Conservation (phyloP, 2,329 filamentous ascomycete species). For the Ambrosiella cleistominuta region DNA sequence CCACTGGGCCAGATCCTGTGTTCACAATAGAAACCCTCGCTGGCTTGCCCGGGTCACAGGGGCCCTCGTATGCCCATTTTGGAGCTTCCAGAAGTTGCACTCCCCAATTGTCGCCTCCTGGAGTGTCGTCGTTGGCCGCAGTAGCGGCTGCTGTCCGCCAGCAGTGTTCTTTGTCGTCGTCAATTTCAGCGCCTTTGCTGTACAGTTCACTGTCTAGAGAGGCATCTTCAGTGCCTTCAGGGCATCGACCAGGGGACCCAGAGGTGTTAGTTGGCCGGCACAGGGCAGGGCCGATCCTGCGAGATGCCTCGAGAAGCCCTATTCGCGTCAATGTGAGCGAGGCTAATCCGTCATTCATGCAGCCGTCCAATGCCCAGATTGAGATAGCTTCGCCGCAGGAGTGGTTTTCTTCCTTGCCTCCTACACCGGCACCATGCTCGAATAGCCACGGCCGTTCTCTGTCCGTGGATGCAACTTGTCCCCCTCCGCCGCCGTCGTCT, state of each 20-base stretch:
- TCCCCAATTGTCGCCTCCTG: background rate
- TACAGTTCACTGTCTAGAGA: background rate
- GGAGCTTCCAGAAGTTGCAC: background rate
- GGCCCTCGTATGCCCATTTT: background rate
- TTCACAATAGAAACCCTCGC: background rate
- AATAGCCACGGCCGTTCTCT: background rate
- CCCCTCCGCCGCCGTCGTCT: background rate
- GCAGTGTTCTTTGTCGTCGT: background rate
- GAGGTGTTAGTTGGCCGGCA: background rate
- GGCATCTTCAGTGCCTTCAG: background rate
- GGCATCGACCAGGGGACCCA: background rate
- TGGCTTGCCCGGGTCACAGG: background rate
- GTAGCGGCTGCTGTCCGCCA: background rate
- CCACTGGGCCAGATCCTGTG: background rate
- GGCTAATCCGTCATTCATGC: slow-evolving; percentile 5
- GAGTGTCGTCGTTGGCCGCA: background rate
- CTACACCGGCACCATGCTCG: too few species aligned
- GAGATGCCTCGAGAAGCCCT: slow-evolving; percentile 36
- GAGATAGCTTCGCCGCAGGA: slow-evolving; percentile 10
- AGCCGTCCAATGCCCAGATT: slow-evolving; percentile 10
- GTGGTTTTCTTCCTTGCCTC: background rate
- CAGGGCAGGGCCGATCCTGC: slow-evolving; percentile 27
- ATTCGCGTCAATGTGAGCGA: slow-evolving; percentile 25
- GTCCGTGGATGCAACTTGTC: background rate
- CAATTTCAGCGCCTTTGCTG: background rate